A percentile compares a stretch with the other conserved stretches of the same genome.
These are phyloP conservation scores for Blastomyces emzantsi DNA, from an alignment of 2,329 filamentous ascomycete species.

Conservation along the genomic window DNA sequence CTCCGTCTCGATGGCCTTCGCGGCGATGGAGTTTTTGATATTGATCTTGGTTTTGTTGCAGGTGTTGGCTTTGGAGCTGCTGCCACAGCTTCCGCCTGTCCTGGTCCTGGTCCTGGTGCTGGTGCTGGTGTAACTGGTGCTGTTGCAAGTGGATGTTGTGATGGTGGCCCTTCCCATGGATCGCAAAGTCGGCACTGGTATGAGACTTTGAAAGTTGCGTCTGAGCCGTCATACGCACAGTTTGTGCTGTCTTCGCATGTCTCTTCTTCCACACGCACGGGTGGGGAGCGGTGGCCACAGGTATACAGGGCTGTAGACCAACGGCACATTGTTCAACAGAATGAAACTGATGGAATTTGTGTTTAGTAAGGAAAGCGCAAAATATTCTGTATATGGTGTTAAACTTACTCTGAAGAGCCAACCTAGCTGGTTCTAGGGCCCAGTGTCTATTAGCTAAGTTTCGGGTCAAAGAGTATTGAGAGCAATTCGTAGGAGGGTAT, in stretches of 20 bases:
- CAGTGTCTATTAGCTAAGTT: background rate
- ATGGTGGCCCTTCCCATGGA: background rate
- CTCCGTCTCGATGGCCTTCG: background rate
- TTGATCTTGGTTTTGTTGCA: background rate
- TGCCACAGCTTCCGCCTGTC: background rate
- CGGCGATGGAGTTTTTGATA: background rate
- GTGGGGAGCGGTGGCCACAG: slow-evolving; percentile 2
- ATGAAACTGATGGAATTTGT: background rate
- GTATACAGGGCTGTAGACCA: slow-evolving; percentile 1
- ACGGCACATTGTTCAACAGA: background rate
- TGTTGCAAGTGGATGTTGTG: background rate
- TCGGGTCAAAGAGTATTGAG: background rate
- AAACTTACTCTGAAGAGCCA: background rate
- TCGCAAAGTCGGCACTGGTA: background rate
- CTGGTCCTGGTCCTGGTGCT: no score
- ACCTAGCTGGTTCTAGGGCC: background rate
- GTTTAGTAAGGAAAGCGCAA: background rate
- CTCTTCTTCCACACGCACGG: slow-evolving; percentile 1
- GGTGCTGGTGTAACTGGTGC: background rate
- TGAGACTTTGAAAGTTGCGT: background rate
- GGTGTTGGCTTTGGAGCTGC: background rate
- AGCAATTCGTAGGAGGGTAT: background rate
- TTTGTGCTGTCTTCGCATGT: background rate
- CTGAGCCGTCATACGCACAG: background rate
- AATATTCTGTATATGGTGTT: background rate